Percentiles rank a stretch among this genome's conserved stretches.
Evolutionary conservation across 805 yeast genomes (phyloP).

Genomic region (Myxozyma melibiosi): DNA sequence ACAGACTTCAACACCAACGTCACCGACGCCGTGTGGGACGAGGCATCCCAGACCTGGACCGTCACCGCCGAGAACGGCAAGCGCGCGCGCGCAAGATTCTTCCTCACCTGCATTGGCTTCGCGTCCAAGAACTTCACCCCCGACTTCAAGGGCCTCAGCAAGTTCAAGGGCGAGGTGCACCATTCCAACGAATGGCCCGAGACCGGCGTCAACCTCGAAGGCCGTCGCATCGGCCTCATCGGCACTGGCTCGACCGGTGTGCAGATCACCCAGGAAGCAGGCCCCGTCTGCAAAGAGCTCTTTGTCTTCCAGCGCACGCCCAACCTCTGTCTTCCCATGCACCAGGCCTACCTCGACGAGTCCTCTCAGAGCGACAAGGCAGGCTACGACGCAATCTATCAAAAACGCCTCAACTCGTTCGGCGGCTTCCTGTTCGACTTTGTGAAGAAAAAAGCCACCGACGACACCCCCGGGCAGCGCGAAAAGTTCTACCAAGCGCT

Average conservation of each 20-base stretch:
- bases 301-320: conserved; percentile 39
- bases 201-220: conserved; percentile 32
- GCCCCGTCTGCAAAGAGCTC: conserved; percentile 29
- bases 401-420: conserved; percentile 29
- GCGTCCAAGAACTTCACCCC: conserved; percentile 40
- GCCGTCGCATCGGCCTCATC: conserved; percentile 36
- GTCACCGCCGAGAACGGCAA: conserved; percentile 33
- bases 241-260: conserved; percentile 44
- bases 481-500: conserved; percentile 34
- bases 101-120: conserved; percentile 30
- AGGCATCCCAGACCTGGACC: conserved; percentile 36
- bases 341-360: conserved; percentile 23
- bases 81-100: conserved; percentile 14
- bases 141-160: conserved; percentile 34
- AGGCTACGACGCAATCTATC: conserved; percentile 23
- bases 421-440: conserved; percentile 34
- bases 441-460: conserved; percentile 27
- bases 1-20: conserved; percentile 35
- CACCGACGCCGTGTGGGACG: conserved; percentile 35
- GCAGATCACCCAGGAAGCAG: conserved; percentile 38
- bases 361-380: conserved; percentile 10
- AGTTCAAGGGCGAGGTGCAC: conserved; percentile 36
- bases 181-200: conserved; percentile 41
- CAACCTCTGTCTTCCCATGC: conserved; percentile 38
- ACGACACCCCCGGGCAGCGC: conserved; percentile 32